Evolutionary conservation across 352 stramenopile genomes (phyloP).

Genomic region (Phytophthora niederhauseri): DNA sequence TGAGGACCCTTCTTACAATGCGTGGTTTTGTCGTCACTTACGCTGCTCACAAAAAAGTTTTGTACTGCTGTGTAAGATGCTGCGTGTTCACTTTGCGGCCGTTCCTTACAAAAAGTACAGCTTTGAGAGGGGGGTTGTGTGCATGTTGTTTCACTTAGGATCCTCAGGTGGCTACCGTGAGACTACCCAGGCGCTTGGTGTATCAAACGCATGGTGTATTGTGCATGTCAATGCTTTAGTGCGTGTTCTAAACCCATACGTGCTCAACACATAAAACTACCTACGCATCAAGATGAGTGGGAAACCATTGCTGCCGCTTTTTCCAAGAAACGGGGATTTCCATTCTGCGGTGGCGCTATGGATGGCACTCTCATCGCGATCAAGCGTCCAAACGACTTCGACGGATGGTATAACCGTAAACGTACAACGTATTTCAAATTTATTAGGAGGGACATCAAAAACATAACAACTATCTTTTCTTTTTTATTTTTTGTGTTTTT

Average conservation of each 20-base stretch:
- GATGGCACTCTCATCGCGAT: not conserved
- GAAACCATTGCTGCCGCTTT: not conserved
- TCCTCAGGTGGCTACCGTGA: not conserved
- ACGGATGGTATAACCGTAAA: not conserved
- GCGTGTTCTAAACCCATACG: not conserved
- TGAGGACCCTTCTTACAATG: not conserved
- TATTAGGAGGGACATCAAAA: not conserved
- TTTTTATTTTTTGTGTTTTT: not conserved
- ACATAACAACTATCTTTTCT: not conserved
- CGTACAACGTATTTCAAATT: not conserved
- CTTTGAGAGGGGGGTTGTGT: not conserved
- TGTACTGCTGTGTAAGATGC: not conserved
- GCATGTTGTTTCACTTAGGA: constrained; percentile 1
- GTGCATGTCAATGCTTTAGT: not conserved
- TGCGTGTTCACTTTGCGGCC: not conserved
- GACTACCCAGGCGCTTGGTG: not conserved
- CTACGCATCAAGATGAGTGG: not conserved
- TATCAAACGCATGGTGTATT: not conserved
- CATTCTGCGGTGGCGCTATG: not conserved
- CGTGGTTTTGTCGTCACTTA: not conserved
- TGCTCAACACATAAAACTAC: not conserved
- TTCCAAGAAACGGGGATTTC: not conserved
- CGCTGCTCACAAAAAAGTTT: not conserved
- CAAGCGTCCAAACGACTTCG: not conserved
- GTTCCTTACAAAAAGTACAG: not conserved